Base-by-base conservation (phyloP, 805 yeast species). In the Blastobotrys robertii region DNA sequence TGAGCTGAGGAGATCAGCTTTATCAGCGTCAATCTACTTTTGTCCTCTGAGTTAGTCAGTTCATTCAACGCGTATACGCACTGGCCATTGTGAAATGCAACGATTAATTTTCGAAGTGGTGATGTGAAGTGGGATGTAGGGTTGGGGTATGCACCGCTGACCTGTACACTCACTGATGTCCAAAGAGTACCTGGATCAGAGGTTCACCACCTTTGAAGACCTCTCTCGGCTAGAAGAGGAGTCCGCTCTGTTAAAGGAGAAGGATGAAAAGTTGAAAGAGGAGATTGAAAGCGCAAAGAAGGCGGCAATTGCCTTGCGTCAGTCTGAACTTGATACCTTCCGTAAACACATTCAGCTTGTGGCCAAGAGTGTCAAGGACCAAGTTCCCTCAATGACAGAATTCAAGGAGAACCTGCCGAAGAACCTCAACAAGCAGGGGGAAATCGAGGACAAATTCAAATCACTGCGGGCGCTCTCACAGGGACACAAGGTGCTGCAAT, bases 1-100 rank as follows among this genome's bases (percentile, higher is more conserved):
- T 81, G 76, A 12, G 97, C 97, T 2, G 92, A 73, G 1, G 97
- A 90, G 2, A 88, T 69, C 49, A 90, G 73, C 63, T 86, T 85
- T 45, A 90, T 81, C 58, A 88, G 79, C 3, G 94, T 82, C 52
- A 79, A 79, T 57, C 87, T 79, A 19, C 84, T 72, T 65, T 84
- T 84, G 37, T 81, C 78, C 62, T 82, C 74, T 60, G 8, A 9
- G 41, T 32, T 38, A 31, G 28, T 38, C 10, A 19, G 25, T 19
- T 19, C 25, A 3, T 8, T 22, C 12, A 12, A 8, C 13, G 29
- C 25, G 12, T 34, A 14, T 25, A 46, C 49, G 16, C 34, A 43
- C 46, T 43, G 30, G 46, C 46, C 49, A 46, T 45, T 34, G 16
- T 35, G 34, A 11, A 7, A 19, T 12, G 8, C 35, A 9, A 5